Evolutionary conservation across 768 basidiomycete species (phyloP).

Genomic region (Termitomyces sp.): DNA sequence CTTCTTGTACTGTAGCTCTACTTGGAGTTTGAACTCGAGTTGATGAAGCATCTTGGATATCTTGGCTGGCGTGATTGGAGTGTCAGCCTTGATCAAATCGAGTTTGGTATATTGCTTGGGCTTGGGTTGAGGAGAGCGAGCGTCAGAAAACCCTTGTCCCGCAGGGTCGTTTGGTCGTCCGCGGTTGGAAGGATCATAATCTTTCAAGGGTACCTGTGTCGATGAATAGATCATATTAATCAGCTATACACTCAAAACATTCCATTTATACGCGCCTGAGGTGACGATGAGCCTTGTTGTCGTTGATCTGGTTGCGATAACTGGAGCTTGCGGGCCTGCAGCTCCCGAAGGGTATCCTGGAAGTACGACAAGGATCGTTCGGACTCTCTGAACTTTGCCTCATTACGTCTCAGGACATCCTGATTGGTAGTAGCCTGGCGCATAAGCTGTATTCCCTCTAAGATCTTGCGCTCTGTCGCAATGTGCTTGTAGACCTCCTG

Average conservation of each 20-base stretch:
- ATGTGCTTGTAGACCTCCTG: conserved; percentile 88
- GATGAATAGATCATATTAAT: background rate
- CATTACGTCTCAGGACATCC: conserved; percentile 79
- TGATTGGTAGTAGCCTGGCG: conserved; percentile 82
- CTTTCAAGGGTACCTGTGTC: conserved; percentile 51
- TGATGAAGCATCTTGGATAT: conserved; percentile 98
- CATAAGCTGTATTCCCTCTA: conserved; percentile 78
- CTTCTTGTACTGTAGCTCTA: conserved; percentile 96
- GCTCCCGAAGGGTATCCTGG: conserved; percentile 78
- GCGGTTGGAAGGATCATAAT: conserved; percentile 37
- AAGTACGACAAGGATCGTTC: conserved; percentile 85
- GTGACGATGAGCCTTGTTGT: conserved; percentile 43
- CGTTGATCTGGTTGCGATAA: conserved; percentile 51
- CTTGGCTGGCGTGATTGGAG: conserved; percentile 92
- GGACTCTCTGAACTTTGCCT: conserved; percentile 84
- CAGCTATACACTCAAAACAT: too few relatives aligned
- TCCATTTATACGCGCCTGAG: conserved; percentile 32
- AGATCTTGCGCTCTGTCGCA: conserved; percentile 88
- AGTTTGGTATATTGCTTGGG: conserved; percentile 76
- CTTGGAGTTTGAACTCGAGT: conserved; percentile 98
- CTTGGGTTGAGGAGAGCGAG: conserved; percentile 41
- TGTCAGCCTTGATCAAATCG: conserved; percentile 97
- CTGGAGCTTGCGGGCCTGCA: conserved; percentile 73
- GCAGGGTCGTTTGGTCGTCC: conserved; percentile 38
- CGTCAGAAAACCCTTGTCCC: conserved; percentile 30